A percentile compares a stretch with the other conserved stretches of the same genome.
Conservation (phyloP, 2,329 filamentous ascomycete genomes). For the Pestalotiopsis sp. region DNA sequence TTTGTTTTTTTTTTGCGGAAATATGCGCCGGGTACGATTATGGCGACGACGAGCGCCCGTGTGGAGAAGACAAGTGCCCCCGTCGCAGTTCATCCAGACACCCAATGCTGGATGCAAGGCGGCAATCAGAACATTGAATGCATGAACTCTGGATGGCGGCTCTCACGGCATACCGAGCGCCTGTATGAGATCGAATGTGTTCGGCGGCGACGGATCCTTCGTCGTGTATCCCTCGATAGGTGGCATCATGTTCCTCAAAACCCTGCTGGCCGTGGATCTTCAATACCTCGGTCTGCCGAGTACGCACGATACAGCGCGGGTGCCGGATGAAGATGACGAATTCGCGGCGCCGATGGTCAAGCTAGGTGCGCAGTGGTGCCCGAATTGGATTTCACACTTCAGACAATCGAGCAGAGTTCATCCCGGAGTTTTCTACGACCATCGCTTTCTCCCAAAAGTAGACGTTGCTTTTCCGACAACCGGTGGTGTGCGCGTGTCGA, state of each 20-base stretch:
- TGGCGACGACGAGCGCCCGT: neutral
- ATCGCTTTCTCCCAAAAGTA: slow-evolving; percentile 4
- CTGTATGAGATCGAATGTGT: neutral
- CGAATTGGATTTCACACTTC: slow-evolving; percentile 10
- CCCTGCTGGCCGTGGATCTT: slow-evolving; percentile 3
- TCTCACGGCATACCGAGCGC: neutral
- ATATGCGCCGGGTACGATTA: neutral
- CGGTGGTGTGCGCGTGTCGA: slow-evolving; percentile 1
- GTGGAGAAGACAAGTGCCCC: neutral
- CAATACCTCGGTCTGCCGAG: slow-evolving; percentile 2
- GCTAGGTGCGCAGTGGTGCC: slow-evolving; percentile 11
- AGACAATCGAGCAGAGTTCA: slow-evolving; percentile 7
- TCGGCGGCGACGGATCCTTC: slow-evolving; percentile 7
- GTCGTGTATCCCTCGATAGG: neutral
- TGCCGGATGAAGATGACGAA: neutral
- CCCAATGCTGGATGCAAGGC: neutral
- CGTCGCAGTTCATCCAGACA: neutral
- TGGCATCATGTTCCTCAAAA: neutral
- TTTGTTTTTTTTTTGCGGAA: neutral
- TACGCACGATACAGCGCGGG: slow-evolving; percentile 1
- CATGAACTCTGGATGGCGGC: neutral
- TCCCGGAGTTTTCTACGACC: slow-evolving; percentile 8
- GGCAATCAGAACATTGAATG: neutral
- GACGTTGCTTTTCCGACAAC: slow-evolving; percentile 11
- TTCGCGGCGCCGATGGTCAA: slow-evolving; percentile 5